These are phyloP conservation scores for Umbellularia californica DNA, from an alignment of 164 flowering plant species.

Conservation along the genomic window DNA sequence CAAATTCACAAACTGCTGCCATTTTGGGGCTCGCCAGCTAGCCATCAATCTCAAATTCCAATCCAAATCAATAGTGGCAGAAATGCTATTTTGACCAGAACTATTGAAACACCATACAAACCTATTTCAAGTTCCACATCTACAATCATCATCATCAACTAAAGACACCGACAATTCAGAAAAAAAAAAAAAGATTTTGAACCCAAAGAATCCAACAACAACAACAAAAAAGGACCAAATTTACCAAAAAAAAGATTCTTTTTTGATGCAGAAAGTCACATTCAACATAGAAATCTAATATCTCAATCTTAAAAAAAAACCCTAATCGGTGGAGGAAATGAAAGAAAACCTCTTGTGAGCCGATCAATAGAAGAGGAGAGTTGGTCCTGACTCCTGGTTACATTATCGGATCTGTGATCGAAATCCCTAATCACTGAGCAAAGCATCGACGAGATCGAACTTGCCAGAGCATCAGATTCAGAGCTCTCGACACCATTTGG, in stretches of 20 bases:
- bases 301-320: not conserved
- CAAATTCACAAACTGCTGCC: too few species aligned
- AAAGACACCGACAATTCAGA: too few species aligned
- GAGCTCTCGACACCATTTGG: not conserved
- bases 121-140: not conserved
- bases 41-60: too few species aligned
- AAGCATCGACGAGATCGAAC: constrained; percentile 44
- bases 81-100: too few species aligned
- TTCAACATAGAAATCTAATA: not conserved
- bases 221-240: too few species aligned
- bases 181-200: too few species aligned
- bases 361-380: constrained; percentile 53
- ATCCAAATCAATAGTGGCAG: too few species aligned
- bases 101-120: not conserved
- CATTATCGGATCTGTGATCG: constrained; percentile 47
- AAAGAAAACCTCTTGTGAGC: constrained; percentile 43
- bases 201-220: too few species aligned
- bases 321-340: not conserved
- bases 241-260: not conserved
- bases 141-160: too few species aligned
- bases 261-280: not conserved
- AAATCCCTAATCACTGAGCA: constrained; percentile 44
- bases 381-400: constrained; percentile 47
- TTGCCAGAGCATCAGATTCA: constrained; percentile 28
- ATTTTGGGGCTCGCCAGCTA: too few species aligned